Percentiles rank a stretch among this genome's conserved stretches.
Evolutionary conservation across 2,329 filamentous ascomycete species (phyloP).

Genomic region (Paracoccidioides brasiliensis): DNA sequence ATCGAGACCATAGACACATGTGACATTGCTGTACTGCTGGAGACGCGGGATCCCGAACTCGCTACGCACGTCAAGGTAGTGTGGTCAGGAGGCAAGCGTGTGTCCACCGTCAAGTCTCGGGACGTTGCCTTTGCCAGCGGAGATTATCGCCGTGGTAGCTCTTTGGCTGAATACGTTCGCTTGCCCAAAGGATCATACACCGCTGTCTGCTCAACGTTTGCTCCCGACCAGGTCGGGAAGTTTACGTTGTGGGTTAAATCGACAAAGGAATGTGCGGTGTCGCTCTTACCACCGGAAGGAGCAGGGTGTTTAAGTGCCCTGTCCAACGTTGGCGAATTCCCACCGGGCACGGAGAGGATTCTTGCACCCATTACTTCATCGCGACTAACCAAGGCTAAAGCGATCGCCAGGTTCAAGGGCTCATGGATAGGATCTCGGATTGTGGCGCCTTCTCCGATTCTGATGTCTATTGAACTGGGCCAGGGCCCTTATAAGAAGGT

Average conservation of each 20-base stretch:
- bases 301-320: slow-evolving; percentile 57
- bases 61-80: slow-evolving; percentile 77
- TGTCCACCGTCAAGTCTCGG: slow-evolving; percentile 53
- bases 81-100: slow-evolving; percentile 60
- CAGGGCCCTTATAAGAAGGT: slow-evolving; percentile 54
- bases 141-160: slow-evolving; percentile 75
- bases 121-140: slow-evolving; percentile 74
- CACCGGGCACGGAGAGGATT: slow-evolving; percentile 40
- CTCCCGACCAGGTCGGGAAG: slow-evolving; percentile 58
- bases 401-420: slow-evolving; percentile 40
- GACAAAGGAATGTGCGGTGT: slow-evolving; percentile 39
- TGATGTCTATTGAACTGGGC: slow-evolving; percentile 60
- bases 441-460: slow-evolving; percentile 40
- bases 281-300: slow-evolving; percentile 54
- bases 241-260: slow-evolving; percentile 68
- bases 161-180: slow-evolving; percentile 48
- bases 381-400: slow-evolving; percentile 49
- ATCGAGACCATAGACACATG: slow-evolving; percentile 45
- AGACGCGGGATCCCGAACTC: slow-evolving; percentile 51
- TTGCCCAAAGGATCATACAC: slow-evolving; percentile 68
- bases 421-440: slow-evolving; percentile 26
- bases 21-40: slow-evolving; percentile 60
- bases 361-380: slow-evolving; percentile 38
- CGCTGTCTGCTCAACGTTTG: slow-evolving; percentile 81
- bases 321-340: slow-evolving; percentile 35